Base-by-base conservation (phyloP, 306 rosid genomes). In the Rubus parviflorus region DNA sequence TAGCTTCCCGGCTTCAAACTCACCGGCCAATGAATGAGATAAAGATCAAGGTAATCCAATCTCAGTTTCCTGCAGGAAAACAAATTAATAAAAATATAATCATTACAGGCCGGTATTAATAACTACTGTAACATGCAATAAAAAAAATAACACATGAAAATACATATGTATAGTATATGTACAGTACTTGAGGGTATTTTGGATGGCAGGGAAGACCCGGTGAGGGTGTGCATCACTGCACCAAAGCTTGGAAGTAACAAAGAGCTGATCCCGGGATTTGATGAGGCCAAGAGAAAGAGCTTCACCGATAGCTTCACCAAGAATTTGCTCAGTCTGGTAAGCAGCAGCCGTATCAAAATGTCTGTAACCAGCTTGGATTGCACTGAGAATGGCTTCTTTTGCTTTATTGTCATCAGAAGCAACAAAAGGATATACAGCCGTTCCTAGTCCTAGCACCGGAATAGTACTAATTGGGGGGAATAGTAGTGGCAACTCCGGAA, bases 181-280 rank as follows among this genome's bases (percentile, higher is more conserved):
- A 25, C n/a, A n/a, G n/a, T 63, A 63, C 92, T 77, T 77, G 23
- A 90, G 85, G 11, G 88, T 17, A 74, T 80, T 81, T 66, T 74
- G 79, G 67, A 88, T 82, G 72, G 92, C 82, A 5, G 89, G 90
- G 54, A 87, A 73, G 68, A 91, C 85, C 61, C 70, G 88, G 48
- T 92, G 79, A 58, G 35, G 87, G 68, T 83, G 81, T 9, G 93
- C 86, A 75, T 85, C 79, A 2, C 72, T 65, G 61, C 68, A 51
- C 83, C 87, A 87, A 11, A 88, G 90, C 85, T 91, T 91, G 66
- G 93, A 75, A 74, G 89, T 84, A 72, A 90, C 81, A 73, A 92
- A 90, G 53, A 88, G 75, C 60, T 92, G 88, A 25, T 88, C 84
- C 45, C 91, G 66, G 17, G 83, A 79, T 25, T 82, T 71, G 13